Percentiles rank a stretch among this genome's conserved stretches.
These are phyloP conservation scores for Talaromyces sp. DNA, from an alignment of 2,329 filamentous ascomycete genomes.

Conservation along the genomic window DNA sequence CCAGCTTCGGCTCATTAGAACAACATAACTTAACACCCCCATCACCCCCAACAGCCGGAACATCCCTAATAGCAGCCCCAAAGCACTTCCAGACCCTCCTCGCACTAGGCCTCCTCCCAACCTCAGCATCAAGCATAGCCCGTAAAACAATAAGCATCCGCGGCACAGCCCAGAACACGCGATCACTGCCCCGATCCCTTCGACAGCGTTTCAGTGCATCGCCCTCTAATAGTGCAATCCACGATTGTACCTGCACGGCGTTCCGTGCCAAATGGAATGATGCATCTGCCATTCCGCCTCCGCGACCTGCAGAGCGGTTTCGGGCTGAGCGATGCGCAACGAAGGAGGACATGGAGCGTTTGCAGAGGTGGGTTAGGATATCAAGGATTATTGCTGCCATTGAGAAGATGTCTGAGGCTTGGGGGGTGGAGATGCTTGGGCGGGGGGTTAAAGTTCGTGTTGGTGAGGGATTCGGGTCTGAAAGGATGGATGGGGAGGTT, in stretches of 20 bases:
- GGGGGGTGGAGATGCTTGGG: slow-evolving; percentile 39
- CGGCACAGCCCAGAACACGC: slow-evolving; percentile 40
- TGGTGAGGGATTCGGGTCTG: slow-evolving; percentile 17
- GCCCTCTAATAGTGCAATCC: slow-evolving; percentile 56
- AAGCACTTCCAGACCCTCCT: slow-evolving; percentile 33
- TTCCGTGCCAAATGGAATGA: slow-evolving; percentile 60
- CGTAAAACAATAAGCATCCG: slow-evolving; percentile 42
- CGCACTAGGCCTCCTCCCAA: slow-evolving; percentile 35
- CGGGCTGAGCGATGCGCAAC: slow-evolving; percentile 58
- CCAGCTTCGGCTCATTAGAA: slow-evolving; percentile 10
- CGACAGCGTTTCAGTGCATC: slow-evolving; percentile 46
- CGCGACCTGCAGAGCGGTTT: slow-evolving; percentile 51
- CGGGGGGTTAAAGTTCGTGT: slow-evolving; percentile 19
- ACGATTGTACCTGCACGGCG: slow-evolving; percentile 57
- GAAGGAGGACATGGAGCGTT: slow-evolving; percentile 59
- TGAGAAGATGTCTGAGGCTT: slow-evolving; percentile 59
- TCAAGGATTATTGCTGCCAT: slow-evolving; percentile 62
- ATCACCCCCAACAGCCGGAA: slow-evolving; percentile 2
- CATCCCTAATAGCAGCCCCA: slow-evolving; percentile 15
- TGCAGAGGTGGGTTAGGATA: slow-evolving; percentile 61
- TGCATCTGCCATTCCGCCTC: slow-evolving; percentile 56
- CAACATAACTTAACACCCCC: slow-evolving; percentile 11
- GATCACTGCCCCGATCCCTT: slow-evolving; percentile 33
- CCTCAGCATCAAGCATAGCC: slow-evolving; percentile 41
- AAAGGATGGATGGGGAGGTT: not conserved